A percentile compares a stretch with the other conserved stretches of the same genome.
Evolutionary conservation across 805 yeast genomes (phyloP).

Genomic region (Candida berthetii): DNA sequence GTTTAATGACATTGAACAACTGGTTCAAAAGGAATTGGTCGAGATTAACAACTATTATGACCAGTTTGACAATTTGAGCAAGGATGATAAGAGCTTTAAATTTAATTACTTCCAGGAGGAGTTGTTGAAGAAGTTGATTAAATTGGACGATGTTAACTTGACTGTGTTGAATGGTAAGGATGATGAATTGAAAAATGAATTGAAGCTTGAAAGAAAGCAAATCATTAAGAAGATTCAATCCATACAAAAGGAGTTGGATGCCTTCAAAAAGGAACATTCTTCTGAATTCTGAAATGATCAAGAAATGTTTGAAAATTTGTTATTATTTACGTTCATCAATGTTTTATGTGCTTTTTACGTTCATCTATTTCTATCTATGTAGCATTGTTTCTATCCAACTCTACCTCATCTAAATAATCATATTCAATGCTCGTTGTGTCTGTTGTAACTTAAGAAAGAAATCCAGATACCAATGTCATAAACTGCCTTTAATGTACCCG

Average conservation of each 20-base stretch:
- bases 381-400: too few species aligned
- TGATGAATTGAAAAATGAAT: slow-evolving; percentile 34
- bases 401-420: not conserved
- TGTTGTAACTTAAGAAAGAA: not conserved
- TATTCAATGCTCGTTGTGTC: not conserved
- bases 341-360: too few species aligned
- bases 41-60: slow-evolving; percentile 2
- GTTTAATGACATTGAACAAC: slow-evolving; percentile 13
- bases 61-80: slow-evolving; percentile 1
- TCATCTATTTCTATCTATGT: too few species aligned
- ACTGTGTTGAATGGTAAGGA: slow-evolving; percentile 27
- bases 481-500: slow-evolving; percentile 28
- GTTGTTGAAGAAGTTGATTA: slow-evolving; percentile 59
- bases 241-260: slow-evolving; percentile 11
- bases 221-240: slow-evolving; percentile 56
- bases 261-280: slow-evolving; percentile 6
- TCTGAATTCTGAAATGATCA: not conserved
- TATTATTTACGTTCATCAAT: not conserved
- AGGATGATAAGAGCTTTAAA: slow-evolving; percentile 32
- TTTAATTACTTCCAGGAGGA: slow-evolving; percentile 59
- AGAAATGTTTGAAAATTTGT: not conserved
- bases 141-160: slow-evolving; percentile 56
- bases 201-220: slow-evolving; percentile 53
- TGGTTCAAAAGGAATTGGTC: slow-evolving; percentile 21
- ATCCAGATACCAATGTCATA: not conserved